Percentiles rank a stretch among this genome's conserved stretches.
Evolutionary conservation across 1,139 yeast species (phyloP).

Genomic region (Meyerozyma guilliermondii): DNA sequence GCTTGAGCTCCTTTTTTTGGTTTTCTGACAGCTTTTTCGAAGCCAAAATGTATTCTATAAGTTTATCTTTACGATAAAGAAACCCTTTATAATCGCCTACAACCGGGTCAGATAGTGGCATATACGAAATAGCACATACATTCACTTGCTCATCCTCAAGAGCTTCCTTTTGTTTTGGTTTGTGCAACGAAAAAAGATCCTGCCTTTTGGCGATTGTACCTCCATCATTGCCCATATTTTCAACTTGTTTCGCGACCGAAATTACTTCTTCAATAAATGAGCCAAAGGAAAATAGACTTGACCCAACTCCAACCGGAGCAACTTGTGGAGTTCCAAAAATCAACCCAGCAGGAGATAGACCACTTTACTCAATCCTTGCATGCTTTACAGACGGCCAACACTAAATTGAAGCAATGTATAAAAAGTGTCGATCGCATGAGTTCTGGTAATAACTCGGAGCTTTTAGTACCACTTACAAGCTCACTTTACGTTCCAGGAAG

Average conservation of each 20-base stretch:
- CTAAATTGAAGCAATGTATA: slow-evolving; percentile 78
- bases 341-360: slow-evolving; percentile 78
- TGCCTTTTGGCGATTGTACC: slow-evolving; percentile 45
- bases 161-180: slow-evolving; percentile 14
- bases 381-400: slow-evolving; percentile 79
- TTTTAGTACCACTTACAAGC: slow-evolving; percentile 84
- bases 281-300: slow-evolving; percentile 44
- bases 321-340: slow-evolving; percentile 75
- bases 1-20: slow-evolving; percentile 11
- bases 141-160: slow-evolving; percentile 30
- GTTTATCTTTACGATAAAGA: slow-evolving; percentile 63
- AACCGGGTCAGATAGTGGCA: slow-evolving; percentile 35
- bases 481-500: slow-evolving; percentile 88
- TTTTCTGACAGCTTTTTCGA: slow-evolving; percentile 1
- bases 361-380: slow-evolving; percentile 81
- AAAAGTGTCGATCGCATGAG: slow-evolving; percentile 56
- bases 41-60: slow-evolving; percentile 52
- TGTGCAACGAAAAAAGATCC: slow-evolving; percentile 32
- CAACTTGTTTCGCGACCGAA: no score
- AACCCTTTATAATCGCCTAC: slow-evolving; percentile 71
- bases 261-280: not conserved
- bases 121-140: slow-evolving; percentile 25
- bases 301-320: slow-evolving; percentile 76
- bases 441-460: slow-evolving; percentile 30
- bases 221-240: slow-evolving; percentile 45